These are phyloP conservation scores for Xylariomycetidae sp. DNA, from an alignment of 2,329 filamentous ascomycete genomes.

Conservation along the genomic window DNA sequence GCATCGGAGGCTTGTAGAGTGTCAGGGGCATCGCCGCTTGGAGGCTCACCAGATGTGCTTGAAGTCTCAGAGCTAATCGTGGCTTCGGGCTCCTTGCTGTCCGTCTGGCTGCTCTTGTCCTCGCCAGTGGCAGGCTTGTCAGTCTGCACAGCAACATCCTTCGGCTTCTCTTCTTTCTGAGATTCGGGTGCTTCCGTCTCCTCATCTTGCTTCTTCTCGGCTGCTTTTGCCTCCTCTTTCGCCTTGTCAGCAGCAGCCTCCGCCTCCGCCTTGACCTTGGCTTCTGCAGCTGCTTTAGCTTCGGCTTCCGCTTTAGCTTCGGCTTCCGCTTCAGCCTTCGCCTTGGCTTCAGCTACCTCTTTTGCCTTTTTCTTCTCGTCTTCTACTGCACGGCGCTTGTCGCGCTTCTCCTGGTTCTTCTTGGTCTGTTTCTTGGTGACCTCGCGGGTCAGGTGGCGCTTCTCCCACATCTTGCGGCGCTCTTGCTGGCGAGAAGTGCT, in stretches of 20 bases:
- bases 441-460: slow-evolving; percentile 34
- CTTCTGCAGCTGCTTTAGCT: slow-evolving; percentile 14
- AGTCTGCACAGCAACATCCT: slow-evolving; percentile 25
- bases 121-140: slow-evolving; percentile 21
- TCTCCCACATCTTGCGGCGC: slow-evolving; percentile 45
- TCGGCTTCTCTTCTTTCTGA: slow-evolving; percentile 23
- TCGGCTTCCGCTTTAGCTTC: slow-evolving; percentile 30
- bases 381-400: slow-evolving; percentile 26
- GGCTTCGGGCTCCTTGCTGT: slow-evolving; percentile 12
- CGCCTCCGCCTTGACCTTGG: slow-evolving; percentile 20
- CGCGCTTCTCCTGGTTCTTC: slow-evolving; percentile 34
- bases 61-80: slow-evolving; percentile 9
- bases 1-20: slow-evolving; percentile 16
- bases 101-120: slow-evolving; percentile 22
- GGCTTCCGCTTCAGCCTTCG: slow-evolving; percentile 28
- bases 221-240: slow-evolving; percentile 10
- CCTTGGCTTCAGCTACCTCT: slow-evolving; percentile 28
- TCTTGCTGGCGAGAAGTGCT: slow-evolving; percentile 41
- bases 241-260: slow-evolving; percentile 19
- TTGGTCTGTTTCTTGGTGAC: slow-evolving; percentile 34
- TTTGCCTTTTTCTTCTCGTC: slow-evolving; percentile 36
- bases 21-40: slow-evolving; percentile 21
- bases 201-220: slow-evolving; percentile 14
- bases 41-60: slow-evolving; percentile 23
- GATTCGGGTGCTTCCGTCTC: slow-evolving; percentile 22